Conservation (phyloP, 257 asterid genomes). For the Solanum corneliomulleri region DNA sequence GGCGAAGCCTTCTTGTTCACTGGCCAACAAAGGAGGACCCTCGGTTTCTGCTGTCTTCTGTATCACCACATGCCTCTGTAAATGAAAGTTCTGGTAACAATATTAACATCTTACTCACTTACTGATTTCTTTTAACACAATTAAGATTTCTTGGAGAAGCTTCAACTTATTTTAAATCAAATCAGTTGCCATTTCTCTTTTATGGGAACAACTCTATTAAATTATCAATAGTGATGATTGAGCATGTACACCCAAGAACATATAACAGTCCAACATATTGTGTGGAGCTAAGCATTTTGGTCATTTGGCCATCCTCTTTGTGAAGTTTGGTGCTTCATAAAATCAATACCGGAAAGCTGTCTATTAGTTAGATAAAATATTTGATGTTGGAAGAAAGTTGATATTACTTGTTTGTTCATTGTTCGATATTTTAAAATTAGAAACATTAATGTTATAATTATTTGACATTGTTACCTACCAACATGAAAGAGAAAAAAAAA, state of each 20-base stretch:
- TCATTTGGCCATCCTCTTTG: not conserved
- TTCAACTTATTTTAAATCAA: not conserved
- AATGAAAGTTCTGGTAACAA: constrained; percentile 37
- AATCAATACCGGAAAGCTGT: not conserved
- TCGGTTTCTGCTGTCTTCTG: constrained; percentile 79
- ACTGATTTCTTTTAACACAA: not conserved
- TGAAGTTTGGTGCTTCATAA: not conserved
- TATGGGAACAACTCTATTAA: not conserved
- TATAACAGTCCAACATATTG: not conserved
- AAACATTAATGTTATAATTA: not conserved
- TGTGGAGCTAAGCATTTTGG: not conserved
- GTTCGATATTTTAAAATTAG: not conserved
- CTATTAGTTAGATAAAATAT: not conserved
- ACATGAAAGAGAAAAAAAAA: not conserved
- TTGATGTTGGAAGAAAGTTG: not conserved
- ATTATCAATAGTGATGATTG: not conserved
- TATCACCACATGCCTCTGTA: constrained; percentile 50
- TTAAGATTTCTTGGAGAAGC: not conserved
- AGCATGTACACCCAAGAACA: not conserved
- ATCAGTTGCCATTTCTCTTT: not conserved
- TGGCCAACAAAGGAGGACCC: constrained; percentile 79
- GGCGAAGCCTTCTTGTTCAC: constrained; percentile 93
- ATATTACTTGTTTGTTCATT: not conserved
- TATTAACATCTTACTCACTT: not conserved
- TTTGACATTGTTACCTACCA: not conserved